A percentile compares a stretch with the other conserved stretches of the same genome.
These are phyloP conservation scores for Nosema muscidifuracis DNA, from an alignment of 371 early-diverging fungal genomes.

Conservation along the genomic window DNA sequence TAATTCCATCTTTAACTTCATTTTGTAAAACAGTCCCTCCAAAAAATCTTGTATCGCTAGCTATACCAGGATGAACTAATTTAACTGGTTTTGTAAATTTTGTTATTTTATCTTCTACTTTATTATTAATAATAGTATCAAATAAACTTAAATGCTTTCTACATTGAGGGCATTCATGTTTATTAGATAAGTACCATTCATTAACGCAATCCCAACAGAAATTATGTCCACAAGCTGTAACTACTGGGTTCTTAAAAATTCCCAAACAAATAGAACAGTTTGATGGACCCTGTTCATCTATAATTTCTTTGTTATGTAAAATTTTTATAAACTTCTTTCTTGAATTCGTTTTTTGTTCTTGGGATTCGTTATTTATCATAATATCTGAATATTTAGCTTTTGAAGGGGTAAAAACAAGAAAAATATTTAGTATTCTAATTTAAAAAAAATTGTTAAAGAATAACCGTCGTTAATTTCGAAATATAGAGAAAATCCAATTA, in stretches of 20 bases:
- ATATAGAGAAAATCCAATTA: no score
- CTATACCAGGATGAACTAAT: not conserved
- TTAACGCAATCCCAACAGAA: not conserved
- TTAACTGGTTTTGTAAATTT: constrained; percentile 14
- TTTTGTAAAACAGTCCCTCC: not conserved
- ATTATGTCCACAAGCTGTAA: constrained; percentile 10
- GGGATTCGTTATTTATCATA: no score
- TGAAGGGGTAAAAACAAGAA: no score
- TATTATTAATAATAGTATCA: not conserved
- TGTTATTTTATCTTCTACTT: not conserved
- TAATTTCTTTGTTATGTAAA: no score
- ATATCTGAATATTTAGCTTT: no score
- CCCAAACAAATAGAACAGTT: constrained; percentile 3
- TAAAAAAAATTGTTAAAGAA: no score
- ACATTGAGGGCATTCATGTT: constrained; percentile 10
- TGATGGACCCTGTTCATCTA: no score
- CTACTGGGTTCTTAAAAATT: not conserved
- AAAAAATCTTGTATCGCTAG: not conserved
- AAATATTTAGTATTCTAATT: no score
- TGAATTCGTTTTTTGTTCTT: no score
- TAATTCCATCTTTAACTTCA: not conserved
- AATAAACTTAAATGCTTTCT: not conserved
- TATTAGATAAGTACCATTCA: not conserved
- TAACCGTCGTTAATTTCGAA: no score
- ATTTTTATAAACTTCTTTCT: no score